Conservation (phyloP, 345 rosid species). For the Eucalyptus pauciflora region DNA sequence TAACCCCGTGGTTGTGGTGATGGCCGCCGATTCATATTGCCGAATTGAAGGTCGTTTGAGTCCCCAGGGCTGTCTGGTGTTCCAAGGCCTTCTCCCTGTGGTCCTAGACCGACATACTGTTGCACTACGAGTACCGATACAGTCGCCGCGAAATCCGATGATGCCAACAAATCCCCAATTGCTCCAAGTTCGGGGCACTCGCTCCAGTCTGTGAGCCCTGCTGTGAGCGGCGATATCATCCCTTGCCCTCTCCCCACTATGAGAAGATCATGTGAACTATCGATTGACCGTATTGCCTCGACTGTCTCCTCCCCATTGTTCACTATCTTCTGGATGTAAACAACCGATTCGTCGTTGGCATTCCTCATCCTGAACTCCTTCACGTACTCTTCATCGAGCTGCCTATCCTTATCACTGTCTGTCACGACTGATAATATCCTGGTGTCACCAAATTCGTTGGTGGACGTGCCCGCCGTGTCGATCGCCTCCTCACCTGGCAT, state of each 20-base stretch:
- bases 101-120: conserved; percentile 36
- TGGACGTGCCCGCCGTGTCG: neutral
- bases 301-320: conserved; percentile 86
- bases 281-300: conserved; percentile 59
- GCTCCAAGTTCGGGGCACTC: conserved; percentile 98
- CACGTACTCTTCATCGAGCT: conserved; percentile 46
- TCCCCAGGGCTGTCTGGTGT: conserved; percentile 37
- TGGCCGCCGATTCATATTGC: neutral
- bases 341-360: conserved; percentile 25
- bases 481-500: conserved; percentile 27
- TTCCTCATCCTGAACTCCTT: conserved; percentile 37
- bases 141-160: conserved; percentile 77
- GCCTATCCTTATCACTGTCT: conserved; percentile 18
- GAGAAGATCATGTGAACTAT: conserved; percentile 61
- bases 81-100: conserved; percentile 13
- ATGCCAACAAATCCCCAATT: conserved; percentile 86
- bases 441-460: neutral
- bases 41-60: conserved; percentile 5
- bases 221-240: conserved; percentile 53
- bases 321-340: conserved; percentile 39
- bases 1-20: neutral
- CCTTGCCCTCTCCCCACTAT: conserved; percentile 93
- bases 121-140: conserved; percentile 84
- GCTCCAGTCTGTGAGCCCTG: conserved; percentile 98
- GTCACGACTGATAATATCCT: conserved; percentile 7